Base-by-base conservation (phyloP, 2,329 filamentous ascomycete genomes). In the Fusarium mexicanum region DNA sequence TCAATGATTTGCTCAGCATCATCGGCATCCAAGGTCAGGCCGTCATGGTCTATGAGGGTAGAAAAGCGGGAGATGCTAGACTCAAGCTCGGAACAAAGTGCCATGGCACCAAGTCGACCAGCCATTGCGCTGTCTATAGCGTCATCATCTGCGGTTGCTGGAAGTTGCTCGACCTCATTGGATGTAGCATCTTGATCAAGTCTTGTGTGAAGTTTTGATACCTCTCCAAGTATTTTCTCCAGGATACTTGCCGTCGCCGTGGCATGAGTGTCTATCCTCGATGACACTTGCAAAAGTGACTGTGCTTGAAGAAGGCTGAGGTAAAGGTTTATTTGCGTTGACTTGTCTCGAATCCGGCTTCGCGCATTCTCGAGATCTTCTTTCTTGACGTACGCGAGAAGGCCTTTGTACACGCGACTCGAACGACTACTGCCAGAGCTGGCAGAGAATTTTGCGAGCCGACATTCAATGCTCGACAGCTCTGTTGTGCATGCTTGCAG, bases 1-100 rank as follows among this genome's bases (percentile, higher is more conserved):
- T 73, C 69, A 16, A 73, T 55, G 17, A 73, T 73, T 16, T 73
- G 69, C 14, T 73, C 66, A 1, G 71, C 71, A 35, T 73, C 69
- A 1, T 73, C 69, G 4, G 71, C 65, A 3, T 73, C 71, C 2
- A 73, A 35, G 1, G 57, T 61, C 14, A 58, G 48, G 22, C 58
- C 69, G 13, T 70, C 66, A 6, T 47, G 43, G 17, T 64, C 17
- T 14, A 67, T 55, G 2, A 73, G 71, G 1, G 37, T 61, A 4
- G 66, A 70, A 1, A 73, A 17, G 0, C 71, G 65, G 6, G 43
- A 63, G 7, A 73, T 73, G 22, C 71, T 73, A 20, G 64, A 43
- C 35, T 73, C 69, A 2, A 73, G 55, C 4, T 73, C 71, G 4
- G 59, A 70, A 17, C 69, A 73, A 2, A 71, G 24, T 8, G 40